Conservation (phyloP, 2,329 filamentous ascomycete genomes). For the Fusarium neocosmosporiellum region DNA sequence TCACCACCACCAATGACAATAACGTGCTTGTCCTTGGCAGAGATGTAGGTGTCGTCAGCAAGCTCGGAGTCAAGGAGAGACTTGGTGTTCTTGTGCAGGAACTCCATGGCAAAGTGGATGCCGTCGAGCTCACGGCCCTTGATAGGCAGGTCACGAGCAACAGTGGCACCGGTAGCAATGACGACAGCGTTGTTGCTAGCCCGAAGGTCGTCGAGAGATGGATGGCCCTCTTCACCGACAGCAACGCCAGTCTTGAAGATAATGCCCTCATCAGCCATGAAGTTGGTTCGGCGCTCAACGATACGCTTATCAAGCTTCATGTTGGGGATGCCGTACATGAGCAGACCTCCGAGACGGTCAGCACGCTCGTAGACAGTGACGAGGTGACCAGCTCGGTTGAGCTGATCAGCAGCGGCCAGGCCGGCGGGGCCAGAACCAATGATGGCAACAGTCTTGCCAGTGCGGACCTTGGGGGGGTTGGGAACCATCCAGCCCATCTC, state of each 20-base stretch:
- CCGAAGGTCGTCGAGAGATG: slow-evolving; percentile 76
- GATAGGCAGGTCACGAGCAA: slow-evolving; percentile 92
- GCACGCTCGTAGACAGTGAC: slow-evolving; percentile 95
- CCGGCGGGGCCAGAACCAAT: slow-evolving; percentile 94
- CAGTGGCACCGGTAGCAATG: slow-evolving; percentile 91
- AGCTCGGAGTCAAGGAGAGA: slow-evolving; percentile 93
- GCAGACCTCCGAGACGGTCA: slow-evolving; percentile 88
- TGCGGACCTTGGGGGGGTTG: slow-evolving; percentile 79
- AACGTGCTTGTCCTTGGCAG: slow-evolving; percentile 94
- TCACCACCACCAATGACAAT: slow-evolving; percentile 98
- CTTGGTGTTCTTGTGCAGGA: slow-evolving; percentile 97
- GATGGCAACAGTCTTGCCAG: slow-evolving; percentile 87
- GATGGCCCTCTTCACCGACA: slow-evolving; percentile 77
- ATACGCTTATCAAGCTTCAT: slow-evolving; percentile 99
- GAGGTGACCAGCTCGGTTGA: slow-evolving; percentile 89
- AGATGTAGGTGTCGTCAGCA: slow-evolving; percentile 86
- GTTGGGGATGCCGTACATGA: slow-evolving; percentile 99
- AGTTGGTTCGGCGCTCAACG: slow-evolving; percentile 93
- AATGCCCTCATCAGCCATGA: slow-evolving; percentile 91
- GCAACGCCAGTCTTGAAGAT: slow-evolving; percentile 81
- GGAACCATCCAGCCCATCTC: slow-evolving; percentile 99
- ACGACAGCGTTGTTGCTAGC: slow-evolving; percentile 84
- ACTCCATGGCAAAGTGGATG: slow-evolving; percentile 97
- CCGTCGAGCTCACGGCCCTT: slow-evolving; percentile 88
- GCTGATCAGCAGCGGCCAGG: slow-evolving; percentile 89